phyloP scores from a whole-genome alignment of 2,329 filamentous ascomycete genomes.

The Aureobasidium vineae region DNA sequence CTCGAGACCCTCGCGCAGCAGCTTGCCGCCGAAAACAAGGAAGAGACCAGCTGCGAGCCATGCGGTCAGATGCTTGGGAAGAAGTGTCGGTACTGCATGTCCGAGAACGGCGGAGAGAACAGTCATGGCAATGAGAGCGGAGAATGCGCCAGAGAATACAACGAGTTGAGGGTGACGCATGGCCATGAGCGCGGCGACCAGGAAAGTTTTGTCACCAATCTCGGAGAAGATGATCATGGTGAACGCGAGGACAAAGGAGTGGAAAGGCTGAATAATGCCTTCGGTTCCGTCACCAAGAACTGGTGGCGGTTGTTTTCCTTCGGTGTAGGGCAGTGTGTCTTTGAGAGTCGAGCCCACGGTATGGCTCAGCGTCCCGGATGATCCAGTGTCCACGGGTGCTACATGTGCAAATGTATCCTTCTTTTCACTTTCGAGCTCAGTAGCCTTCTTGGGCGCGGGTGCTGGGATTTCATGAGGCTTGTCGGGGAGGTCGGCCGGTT shows the following conservation, averaged over 20 bases:
- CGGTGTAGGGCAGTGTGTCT: constrained; percentile 42
- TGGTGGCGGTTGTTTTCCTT: constrained; percentile 36
- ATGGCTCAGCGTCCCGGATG: constrained; percentile 1
- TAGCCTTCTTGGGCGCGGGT: constrained; percentile 55
- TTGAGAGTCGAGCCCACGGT: constrained; percentile 32
- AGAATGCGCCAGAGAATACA: constrained; percentile 93
- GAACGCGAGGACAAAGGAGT: constrained; percentile 88
- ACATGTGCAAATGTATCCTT: constrained; percentile 18
- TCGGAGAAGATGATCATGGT: constrained; percentile 98
- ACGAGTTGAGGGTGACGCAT: constrained; percentile 95
- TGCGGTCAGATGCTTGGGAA: constrained; percentile 88
- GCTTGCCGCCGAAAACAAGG: constrained; percentile 66
- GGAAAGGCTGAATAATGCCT: constrained; percentile 72
- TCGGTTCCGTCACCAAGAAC: constrained; percentile 49
- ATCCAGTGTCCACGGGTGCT: constrained; percentile 1
- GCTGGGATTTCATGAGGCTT: constrained; percentile 72
- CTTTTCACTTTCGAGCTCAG: constrained; percentile 33
- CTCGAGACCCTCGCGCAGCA: constrained; percentile 70
- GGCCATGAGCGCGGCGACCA: constrained; percentile 95
- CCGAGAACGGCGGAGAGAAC: constrained; percentile 88
- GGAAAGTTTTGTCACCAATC: constrained; percentile 97
- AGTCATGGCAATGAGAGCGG: constrained; percentile 90
- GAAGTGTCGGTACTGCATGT: constrained; percentile 84
- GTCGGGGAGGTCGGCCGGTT: constrained; percentile 75
- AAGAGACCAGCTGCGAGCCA: constrained; percentile 83